Evolutionary conservation across 202 grass and related monocot genomes (phyloP).

Genomic region (Schoenoplectus triqueter): DNA sequence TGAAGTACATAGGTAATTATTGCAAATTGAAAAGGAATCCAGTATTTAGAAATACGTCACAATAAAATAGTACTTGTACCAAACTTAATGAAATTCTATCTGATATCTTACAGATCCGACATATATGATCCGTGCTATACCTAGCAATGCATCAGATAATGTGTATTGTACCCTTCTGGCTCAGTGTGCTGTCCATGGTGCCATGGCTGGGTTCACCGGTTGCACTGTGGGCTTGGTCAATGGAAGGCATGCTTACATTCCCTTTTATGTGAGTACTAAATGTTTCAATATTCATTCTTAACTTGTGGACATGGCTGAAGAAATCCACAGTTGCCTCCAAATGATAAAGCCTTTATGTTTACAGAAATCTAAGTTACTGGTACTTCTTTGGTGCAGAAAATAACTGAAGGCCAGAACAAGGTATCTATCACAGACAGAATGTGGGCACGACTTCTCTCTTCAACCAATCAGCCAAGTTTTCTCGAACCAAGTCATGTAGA

Average conservation of each 20-base stretch:
- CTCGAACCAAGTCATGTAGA: slow-evolving; percentile 65
- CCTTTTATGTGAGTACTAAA: slow-evolving; percentile 71
- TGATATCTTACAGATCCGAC: slow-evolving; percentile 70
- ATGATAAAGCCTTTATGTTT: neutral
- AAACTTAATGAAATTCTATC: slow-evolving; percentile 12
- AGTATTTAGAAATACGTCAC: neutral
- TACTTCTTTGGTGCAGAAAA: slow-evolving; percentile 49
- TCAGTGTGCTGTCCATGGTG: slow-evolving; percentile 80
- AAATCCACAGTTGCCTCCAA: neutral
- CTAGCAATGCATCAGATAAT: slow-evolving; percentile 91
- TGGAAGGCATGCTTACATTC: slow-evolving; percentile 84
- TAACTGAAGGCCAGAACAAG: slow-evolving; percentile 76
- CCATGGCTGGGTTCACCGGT: slow-evolving; percentile 95
- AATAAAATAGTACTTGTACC: neutral
- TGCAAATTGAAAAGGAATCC: neutral
- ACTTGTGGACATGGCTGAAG: neutral
- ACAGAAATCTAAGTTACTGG: neutral
- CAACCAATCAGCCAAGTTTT: slow-evolving; percentile 93
- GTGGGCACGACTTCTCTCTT: slow-evolving; percentile 89
- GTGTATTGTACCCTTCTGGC: slow-evolving; percentile 88
- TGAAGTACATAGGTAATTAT: slow-evolving; percentile 86
- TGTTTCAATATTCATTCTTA: slow-evolving; percentile 2
- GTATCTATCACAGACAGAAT: slow-evolving; percentile 86
- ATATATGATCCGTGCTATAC: slow-evolving; percentile 94
- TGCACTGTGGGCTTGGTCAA: slow-evolving; percentile 84